Evolutionary conservation across 2,329 filamentous ascomycete species (phyloP).

Genomic region (Exophiala xenobiotica): DNA sequence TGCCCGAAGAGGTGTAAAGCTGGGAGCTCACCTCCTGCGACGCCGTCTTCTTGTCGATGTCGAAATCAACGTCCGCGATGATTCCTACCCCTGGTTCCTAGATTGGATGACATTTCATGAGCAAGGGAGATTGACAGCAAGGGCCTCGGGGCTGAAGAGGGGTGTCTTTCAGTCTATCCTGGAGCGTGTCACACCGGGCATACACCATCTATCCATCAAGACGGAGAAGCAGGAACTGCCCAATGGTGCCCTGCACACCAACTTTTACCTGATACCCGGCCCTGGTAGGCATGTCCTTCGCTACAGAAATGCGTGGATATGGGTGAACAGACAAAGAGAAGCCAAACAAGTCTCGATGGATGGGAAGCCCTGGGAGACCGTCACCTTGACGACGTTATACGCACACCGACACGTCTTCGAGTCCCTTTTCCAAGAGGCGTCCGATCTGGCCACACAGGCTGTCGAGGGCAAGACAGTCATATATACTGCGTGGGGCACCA

Average conservation of each 20-base stretch:
- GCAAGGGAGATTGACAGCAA: conserved; percentile 54
- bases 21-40: conserved; percentile 71
- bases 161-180: conserved; percentile 55
- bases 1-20: conserved; percentile 72
- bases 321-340: conserved; percentile 83
- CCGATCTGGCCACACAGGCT: conserved; percentile 72
- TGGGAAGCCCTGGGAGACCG: conserved; percentile 89
- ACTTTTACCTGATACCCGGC: conserved; percentile 86
- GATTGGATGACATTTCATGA: conserved; percentile 90
- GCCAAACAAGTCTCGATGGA: conserved; percentile 57
- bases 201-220: conserved; percentile 65
- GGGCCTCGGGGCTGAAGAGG: conserved; percentile 38
- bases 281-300: conserved; percentile 86
- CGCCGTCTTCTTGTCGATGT: conserved; percentile 89
- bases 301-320: conserved; percentile 82
- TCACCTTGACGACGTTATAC: conserved; percentile 89
- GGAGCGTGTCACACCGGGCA: conserved; percentile 57
- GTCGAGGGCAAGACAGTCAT: conserved; percentile 92
- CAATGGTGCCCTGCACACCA: conserved; percentile 69
- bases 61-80: conserved; percentile 91
- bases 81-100: conserved; percentile 90
- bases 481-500: conserved; percentile 78
- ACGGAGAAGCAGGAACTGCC: conserved; percentile 62
- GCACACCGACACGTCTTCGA: conserved; percentile 86
- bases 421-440: conserved; percentile 83